A percentile compares a stretch with the other conserved stretches of the same genome.
Evolutionary conservation across 1,139 yeast species (phyloP).

Genomic region (Kluyveromyces marxianus): DNA sequence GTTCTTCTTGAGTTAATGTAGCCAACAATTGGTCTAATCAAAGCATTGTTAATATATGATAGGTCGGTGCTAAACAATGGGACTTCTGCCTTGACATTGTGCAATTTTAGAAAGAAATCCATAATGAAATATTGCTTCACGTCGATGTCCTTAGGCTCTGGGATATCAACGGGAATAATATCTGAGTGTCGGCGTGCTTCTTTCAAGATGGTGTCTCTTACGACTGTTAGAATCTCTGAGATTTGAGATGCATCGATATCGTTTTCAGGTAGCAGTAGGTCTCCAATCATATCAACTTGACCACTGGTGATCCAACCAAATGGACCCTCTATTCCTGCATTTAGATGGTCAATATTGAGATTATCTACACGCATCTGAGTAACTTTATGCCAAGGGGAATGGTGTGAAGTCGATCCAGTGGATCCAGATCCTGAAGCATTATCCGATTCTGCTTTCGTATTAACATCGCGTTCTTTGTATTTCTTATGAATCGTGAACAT

Average conservation of each 20-base stretch:
- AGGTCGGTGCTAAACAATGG: constrained; percentile 81
- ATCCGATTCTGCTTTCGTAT: not conserved
- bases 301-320: constrained; percentile 96
- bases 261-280: constrained; percentile 37
- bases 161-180: constrained; percentile 11
- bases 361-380: constrained; percentile 81
- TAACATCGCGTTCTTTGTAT: constrained; percentile 34
- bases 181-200: constrained; percentile 21
- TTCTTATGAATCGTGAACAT: constrained; percentile 83
- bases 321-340: constrained; percentile 86
- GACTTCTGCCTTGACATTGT: constrained; percentile 79
- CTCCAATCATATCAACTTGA: constrained; percentile 87
- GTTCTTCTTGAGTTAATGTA: constrained; percentile 87
- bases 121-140: constrained; percentile 57
- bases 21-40: constrained; percentile 90
- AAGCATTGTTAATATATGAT: constrained; percentile 82
- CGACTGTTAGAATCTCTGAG: constrained; percentile 18
- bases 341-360: constrained; percentile 78
- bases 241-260: constrained; percentile 21
- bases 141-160: constrained; percentile 28
- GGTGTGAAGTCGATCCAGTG: not conserved
- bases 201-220: constrained; percentile 19
- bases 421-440: too few species aligned
- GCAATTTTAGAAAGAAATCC: constrained; percentile 69
- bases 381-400: constrained; percentile 50